Evolutionary conservation across 2,329 filamentous ascomycete genomes (phyloP), one percentile per base, ranked within the genome.

Genomic region (Stachybotrys echinatus): DNA sequence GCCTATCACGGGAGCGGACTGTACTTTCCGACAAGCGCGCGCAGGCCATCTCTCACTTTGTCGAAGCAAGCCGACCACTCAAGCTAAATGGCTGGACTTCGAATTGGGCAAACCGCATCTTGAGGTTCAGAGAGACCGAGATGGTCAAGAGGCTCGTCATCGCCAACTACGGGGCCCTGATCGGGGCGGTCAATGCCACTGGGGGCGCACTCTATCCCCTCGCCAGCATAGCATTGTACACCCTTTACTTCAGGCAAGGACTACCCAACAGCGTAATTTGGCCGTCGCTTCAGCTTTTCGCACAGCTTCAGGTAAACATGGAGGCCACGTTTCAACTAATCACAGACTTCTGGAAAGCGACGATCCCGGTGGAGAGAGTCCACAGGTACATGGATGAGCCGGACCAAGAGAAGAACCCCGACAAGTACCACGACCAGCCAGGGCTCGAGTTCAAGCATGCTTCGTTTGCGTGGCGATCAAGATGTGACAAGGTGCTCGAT

Each of bases 331-430:
- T 92, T 2, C 75, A 81, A 23, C 71, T 95, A 10, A 83, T 95
- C 42, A 90, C 87, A 0, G 80, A 86, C 0, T 70, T 92, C 5
- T 77, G 95, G 55, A 95, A 95, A 59, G 88, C 90, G 0, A 84
- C 81, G n/a, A 85, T 96, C 18, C 87, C 91, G 0, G 82, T 95
- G 54, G 82, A 80, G 8, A 85, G 91, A 55, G 89, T 96, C 19
- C 88, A 95, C 59, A 78, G 81, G 20, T 96, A 95, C 69, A 95
- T 96, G 89, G 72, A 75, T 1, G 91, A 96, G 65, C 89, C 89
- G 0, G 83, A 96, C 60, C 89, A 90, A 57, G 79, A 81, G 23
- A 74, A 79, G 23, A 65, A 66, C 3, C 70, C 72, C 4, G 59
- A 68, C 4, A 63, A 63, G 8, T 67, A 74, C 3, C 50, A 50